phyloP scores from a whole-genome alignment of 306 rosid genomes.

The Carpinus viminea region DNA sequence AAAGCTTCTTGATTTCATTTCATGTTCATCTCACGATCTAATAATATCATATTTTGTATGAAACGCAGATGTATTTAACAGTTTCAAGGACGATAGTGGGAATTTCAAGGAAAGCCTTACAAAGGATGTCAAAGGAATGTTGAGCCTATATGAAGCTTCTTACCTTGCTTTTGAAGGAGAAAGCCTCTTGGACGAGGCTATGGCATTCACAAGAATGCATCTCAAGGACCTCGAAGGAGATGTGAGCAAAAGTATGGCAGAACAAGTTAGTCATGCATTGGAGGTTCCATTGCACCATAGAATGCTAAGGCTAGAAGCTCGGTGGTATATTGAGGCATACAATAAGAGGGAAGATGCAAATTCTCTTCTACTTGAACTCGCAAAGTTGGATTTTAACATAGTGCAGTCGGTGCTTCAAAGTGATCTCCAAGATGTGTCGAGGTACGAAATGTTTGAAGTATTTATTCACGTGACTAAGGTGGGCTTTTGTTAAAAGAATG shows the following conservation, averaged over 20 bases:
- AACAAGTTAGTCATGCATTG: constrained; percentile 44
- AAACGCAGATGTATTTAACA: constrained; percentile 46
- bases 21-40: neutral
- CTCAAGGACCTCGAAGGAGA: constrained; percentile 23
- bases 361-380: constrained; percentile 38
- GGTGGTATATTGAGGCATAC: constrained; percentile 52
- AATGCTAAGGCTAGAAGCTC: constrained; percentile 44
- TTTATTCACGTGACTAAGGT: too few relatives aligned
- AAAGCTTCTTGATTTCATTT: neutral
- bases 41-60: neutral
- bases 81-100: constrained; percentile 23
- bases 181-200: constrained; percentile 51
- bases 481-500: too few relatives aligned
- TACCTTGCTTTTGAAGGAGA: constrained; percentile 47
- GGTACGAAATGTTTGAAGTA: constrained; percentile 18
- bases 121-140: constrained; percentile 47
- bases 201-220: constrained; percentile 28
- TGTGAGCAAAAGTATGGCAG: neutral
- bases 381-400: constrained; percentile 48
- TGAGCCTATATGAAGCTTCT: constrained; percentile 61
- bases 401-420: constrained; percentile 40
- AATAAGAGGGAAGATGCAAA: constrained; percentile 30
- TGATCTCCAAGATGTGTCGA: constrained; percentile 48
- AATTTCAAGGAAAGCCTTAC: constrained; percentile 17
- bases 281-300: constrained; percentile 53